These are phyloP conservation scores for Mycena galopus DNA, from an alignment of 768 basidiomycete species.

Conservation along the genomic window DNA sequence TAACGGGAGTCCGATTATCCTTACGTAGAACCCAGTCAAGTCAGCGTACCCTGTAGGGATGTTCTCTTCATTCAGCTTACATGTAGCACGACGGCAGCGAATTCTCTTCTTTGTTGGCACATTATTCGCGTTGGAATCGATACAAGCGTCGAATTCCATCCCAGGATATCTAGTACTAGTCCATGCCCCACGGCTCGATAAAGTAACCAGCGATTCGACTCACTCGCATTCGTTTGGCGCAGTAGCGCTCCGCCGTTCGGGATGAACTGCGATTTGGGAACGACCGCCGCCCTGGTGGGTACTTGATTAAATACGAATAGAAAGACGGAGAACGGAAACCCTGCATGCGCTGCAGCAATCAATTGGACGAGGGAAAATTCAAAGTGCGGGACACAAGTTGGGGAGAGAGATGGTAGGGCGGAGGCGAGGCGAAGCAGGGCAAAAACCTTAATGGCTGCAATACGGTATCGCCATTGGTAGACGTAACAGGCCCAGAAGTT, in stretches of 20 bases:
- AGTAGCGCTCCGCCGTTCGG: background rate
- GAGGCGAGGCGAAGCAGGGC: slow-evolving; percentile 1
- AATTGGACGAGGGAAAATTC: background rate
- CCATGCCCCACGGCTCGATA: too few species aligned
- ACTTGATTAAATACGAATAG: background rate
- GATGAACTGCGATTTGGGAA: background rate
- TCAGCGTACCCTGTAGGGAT: too few species aligned
- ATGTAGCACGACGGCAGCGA: too few species aligned
- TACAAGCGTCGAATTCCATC: too few species aligned
- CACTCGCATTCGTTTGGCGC: too few species aligned
- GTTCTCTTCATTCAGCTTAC: too few species aligned
- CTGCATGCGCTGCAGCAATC: background rate
- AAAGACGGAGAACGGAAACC: background rate
- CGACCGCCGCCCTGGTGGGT: background rate
- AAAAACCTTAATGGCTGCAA: background rate
- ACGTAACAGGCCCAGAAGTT: background rate
- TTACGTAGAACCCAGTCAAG: too few species aligned
- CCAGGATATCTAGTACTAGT: too few species aligned
- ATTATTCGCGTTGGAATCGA: too few species aligned
- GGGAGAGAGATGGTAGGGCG: background rate
- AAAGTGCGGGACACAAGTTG: background rate
- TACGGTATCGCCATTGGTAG: background rate
- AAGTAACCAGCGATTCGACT: too few species aligned
- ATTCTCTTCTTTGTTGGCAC: too few species aligned
- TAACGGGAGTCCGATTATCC: too few species aligned